phyloP scores from a whole-genome alignment of 176 grass and related monocot species.

The Cenchrus americanus region DNA sequence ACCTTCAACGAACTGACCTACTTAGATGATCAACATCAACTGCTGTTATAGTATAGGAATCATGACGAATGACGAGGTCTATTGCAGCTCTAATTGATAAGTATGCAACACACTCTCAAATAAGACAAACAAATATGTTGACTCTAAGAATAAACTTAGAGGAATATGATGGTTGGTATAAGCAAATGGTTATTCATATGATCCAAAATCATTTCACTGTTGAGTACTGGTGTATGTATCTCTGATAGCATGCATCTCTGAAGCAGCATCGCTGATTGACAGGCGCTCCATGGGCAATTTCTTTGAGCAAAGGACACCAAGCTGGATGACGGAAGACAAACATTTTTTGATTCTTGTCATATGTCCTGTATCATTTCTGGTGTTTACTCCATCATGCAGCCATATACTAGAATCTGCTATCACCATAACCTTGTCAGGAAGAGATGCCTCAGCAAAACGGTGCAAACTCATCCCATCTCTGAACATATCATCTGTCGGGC shows the following conservation, averaged over 20 bases:
- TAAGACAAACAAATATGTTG: background rate
- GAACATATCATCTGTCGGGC: conserved; percentile 23
- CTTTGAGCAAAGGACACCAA: conserved; percentile 31
- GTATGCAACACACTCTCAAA: too few species aligned
- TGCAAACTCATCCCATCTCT: conserved; percentile 5
- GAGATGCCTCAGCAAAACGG: background rate
- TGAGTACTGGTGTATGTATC: background rate
- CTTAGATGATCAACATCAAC: too few species aligned
- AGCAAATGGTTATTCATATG: too few species aligned
- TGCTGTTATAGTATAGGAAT: too few species aligned
- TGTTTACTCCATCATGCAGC: background rate
- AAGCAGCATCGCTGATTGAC: background rate
- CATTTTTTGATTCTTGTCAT: background rate
- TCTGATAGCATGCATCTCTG: conserved; percentile 31
- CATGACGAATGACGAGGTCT: too few species aligned
- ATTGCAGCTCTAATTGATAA: too few species aligned
- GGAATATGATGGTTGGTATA: too few species aligned
- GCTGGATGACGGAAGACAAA: conserved; percentile 12
- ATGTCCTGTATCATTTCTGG: background rate
- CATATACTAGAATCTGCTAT: conserved; percentile 13
- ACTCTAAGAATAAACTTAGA: too few species aligned
- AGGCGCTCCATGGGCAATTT: background rate
- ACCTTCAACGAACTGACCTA: too few species aligned
- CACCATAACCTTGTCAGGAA: background rate
- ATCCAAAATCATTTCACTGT: too few species aligned